Conservation (phyloP, 768 basidiomycete species). For the Podaxis sp. region DNA sequence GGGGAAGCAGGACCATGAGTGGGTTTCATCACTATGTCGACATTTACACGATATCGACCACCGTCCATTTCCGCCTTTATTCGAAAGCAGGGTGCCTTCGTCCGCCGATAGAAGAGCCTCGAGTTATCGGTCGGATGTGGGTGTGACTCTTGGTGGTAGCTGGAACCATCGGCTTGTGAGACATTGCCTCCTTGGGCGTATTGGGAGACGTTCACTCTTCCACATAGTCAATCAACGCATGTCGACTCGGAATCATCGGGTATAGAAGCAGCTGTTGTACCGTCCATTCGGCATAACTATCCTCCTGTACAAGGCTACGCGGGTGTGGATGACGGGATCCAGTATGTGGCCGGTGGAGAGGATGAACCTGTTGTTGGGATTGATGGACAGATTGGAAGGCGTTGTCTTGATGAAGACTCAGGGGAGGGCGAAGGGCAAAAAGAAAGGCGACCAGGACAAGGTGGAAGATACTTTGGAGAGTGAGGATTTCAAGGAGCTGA, state of each 20-base stretch:
- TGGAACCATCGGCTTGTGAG: neutral
- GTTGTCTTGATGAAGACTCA: neutral
- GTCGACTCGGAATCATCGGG: no score
- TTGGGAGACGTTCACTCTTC: constrained; percentile 5
- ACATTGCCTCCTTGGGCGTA: neutral
- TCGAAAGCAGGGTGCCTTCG: no score
- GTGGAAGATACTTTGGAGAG: no score
- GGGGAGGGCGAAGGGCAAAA: neutral
- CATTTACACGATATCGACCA: constrained; percentile 2
- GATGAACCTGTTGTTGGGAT: neutral
- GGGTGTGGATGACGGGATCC: neutral
- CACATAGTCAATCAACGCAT: neutral
- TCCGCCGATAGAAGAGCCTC: neutral
- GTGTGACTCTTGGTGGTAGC: neutral
- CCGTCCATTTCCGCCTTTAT: neutral
- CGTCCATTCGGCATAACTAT: no score
- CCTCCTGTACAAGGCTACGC: neutral
- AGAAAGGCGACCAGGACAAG: no score
- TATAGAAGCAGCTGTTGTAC: no score
- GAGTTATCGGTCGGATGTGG: no score
- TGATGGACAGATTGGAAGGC: neutral
- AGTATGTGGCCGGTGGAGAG: neutral
- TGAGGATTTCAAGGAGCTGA: neutral
- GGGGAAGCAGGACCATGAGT: neutral
- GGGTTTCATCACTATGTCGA: neutral